A percentile compares a stretch with the other conserved stretches of the same genome.
Evolutionary conservation across 2,329 filamentous ascomycete genomes (phyloP).

Genomic region (Talaromyces sp.): DNA sequence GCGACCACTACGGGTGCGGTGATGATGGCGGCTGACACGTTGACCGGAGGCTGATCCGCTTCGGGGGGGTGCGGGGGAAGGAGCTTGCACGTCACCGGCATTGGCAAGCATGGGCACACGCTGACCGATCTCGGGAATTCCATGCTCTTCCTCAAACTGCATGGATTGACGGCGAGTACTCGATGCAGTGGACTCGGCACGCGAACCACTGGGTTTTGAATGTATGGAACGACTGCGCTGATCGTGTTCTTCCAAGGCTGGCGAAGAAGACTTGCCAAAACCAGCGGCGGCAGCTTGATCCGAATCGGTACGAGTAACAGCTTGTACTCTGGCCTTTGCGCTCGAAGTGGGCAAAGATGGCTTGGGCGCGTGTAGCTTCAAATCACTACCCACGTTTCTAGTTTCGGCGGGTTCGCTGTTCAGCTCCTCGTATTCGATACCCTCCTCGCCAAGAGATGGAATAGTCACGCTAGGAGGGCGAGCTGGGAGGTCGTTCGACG

Average conservation of each 20-base stretch:
- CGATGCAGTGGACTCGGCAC: slow-evolving; percentile 42
- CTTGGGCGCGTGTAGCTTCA: slow-evolving; percentile 85
- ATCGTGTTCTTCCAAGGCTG: slow-evolving; percentile 53
- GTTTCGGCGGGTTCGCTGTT: slow-evolving; percentile 66
- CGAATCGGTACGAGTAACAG: slow-evolving; percentile 90
- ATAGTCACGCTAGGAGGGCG: slow-evolving; percentile 76
- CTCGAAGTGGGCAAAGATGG: slow-evolving; percentile 77
- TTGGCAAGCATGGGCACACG: slow-evolving; percentile 92
- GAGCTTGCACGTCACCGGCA: slow-evolving; percentile 93
- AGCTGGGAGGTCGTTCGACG: slow-evolving; percentile 38
- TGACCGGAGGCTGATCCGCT: slow-evolving; percentile 44
- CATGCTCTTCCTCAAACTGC: slow-evolving; percentile 70
- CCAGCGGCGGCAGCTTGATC: slow-evolving; percentile 79
- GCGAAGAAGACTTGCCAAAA: slow-evolving; percentile 61
- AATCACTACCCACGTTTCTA: slow-evolving; percentile 71
- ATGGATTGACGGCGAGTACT: slow-evolving; percentile 55
- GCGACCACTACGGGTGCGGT: slow-evolving; percentile 68
- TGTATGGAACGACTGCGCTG: slow-evolving; percentile 54
- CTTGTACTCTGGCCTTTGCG: slow-evolving; percentile 77
- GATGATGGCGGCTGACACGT: slow-evolving; percentile 55
- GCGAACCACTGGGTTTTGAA: slow-evolving; percentile 60
- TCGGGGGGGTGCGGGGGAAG: slow-evolving; percentile 65
- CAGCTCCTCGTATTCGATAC: slow-evolving; percentile 75
- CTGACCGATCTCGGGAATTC: slow-evolving; percentile 87
- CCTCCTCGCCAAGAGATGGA: slow-evolving; percentile 85